These are phyloP conservation scores for Vaccinium vitisidaea DNA, from an alignment of 148 eudicot species.

Conservation along the genomic window DNA sequence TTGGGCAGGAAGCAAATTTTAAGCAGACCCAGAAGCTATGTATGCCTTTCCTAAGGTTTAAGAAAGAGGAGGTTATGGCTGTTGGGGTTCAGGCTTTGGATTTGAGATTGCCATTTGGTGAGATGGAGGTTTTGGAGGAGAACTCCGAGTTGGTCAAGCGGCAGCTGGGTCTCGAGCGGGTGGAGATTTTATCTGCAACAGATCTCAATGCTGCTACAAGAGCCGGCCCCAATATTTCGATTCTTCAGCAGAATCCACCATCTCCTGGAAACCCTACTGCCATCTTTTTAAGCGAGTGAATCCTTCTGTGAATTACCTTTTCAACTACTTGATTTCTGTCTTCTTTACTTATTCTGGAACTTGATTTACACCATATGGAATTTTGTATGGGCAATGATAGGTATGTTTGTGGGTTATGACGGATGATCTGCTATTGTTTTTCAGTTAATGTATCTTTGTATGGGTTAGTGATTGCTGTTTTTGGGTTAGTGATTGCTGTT, in stretches of 20 bases:
- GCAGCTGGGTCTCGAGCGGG: constrained; percentile 65
- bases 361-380: background rate
- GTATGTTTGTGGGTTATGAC: background rate
- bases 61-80: constrained; percentile 70
- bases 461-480: background rate
- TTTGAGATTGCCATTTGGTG: constrained; percentile 79
- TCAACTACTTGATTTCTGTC: background rate
- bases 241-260: constrained; percentile 73
- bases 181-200: constrained; percentile 52
- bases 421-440: background rate
- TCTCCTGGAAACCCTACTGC: constrained; percentile 89
- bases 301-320: background rate
- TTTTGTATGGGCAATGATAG: background rate
- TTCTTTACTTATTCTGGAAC: background rate
- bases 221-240: constrained; percentile 50
- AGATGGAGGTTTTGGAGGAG: constrained; percentile 64
- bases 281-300: constrained; percentile 46
- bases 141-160: constrained; percentile 61
- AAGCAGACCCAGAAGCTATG: constrained; percentile 75
- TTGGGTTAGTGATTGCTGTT: too few species aligned
- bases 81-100: constrained; percentile 83
- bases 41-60: constrained; percentile 88
- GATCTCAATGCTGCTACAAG: constrained; percentile 48
- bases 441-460: background rate
- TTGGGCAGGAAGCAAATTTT: constrained; percentile 52